Conservation (phyloP, 1,284 basidiomycete genomes). For the Entoloma clypeatum region DNA sequence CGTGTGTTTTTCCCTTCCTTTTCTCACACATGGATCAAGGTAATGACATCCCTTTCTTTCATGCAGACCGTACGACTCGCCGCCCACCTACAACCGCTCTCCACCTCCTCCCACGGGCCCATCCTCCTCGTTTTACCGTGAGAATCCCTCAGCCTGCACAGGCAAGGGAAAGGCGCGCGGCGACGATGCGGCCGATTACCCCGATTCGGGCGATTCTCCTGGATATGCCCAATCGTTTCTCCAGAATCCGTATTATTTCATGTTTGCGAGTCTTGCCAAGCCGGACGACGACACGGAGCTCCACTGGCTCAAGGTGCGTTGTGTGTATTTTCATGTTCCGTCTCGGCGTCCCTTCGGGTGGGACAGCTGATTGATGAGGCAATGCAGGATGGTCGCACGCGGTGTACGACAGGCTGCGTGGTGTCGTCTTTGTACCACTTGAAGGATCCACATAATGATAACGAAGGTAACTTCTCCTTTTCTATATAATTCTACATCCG, state of each 20-base stretch:
- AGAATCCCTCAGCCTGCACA: too few species aligned
- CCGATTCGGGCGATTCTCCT: too few species aligned
- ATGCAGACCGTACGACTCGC: too few species aligned
- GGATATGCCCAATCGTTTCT: constrained; percentile 53
- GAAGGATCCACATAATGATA: constrained; percentile 84
- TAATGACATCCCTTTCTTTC: too few species aligned
- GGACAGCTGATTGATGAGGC: too few species aligned
- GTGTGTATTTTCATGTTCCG: neutral
- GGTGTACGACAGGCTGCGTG: constrained; percentile 85
- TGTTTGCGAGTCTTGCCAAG: constrained; percentile 86
- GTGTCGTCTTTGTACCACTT: constrained; percentile 94
- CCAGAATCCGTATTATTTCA: constrained; percentile 93
- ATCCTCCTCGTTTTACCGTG: too few species aligned
- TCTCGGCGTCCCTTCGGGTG: too few species aligned
- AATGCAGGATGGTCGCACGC: constrained; percentile 86
- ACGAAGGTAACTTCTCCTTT: constrained; percentile 38
- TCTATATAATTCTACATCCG: neutral
- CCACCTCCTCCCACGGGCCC: too few species aligned
- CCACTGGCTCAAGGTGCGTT: constrained; percentile 77
- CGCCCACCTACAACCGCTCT: too few species aligned
- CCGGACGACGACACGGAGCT: constrained; percentile 90
- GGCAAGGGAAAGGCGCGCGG: too few species aligned
- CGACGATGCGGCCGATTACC: too few species aligned
- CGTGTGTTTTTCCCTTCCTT: neutral
- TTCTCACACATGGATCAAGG: neutral